Percentiles rank a stretch among this genome's conserved stretches.
Evolutionary conservation across 768 basidiomycete species (phyloP).

Genomic region (Mycena metata): DNA sequence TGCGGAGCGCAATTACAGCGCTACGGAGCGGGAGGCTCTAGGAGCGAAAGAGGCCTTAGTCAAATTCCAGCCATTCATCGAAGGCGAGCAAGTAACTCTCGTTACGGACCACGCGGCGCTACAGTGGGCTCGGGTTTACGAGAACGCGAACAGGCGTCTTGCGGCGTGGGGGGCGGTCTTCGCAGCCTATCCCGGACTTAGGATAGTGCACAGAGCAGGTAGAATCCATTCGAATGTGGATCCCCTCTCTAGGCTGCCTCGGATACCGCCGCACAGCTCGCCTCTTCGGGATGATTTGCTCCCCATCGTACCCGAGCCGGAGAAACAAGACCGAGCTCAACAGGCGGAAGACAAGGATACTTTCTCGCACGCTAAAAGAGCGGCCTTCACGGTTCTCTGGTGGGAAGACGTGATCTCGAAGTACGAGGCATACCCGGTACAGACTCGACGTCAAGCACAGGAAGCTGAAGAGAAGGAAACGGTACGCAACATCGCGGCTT

Average conservation of each 20-base stretch:
- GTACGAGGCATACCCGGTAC: too few species aligned
- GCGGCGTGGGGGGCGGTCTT: conserved; percentile 46
- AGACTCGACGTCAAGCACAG: too few species aligned
- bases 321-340: background rate
- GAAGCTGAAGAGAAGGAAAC: too few species aligned
- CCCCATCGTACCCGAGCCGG: background rate
- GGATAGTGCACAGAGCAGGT: conserved; percentile 19
- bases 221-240: conserved; percentile 43
- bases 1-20: too few species aligned
- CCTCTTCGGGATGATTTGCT: conserved; percentile 7
- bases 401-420: conserved; percentile 6
- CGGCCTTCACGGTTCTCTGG: conserved; percentile 6
- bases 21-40: too few species aligned
- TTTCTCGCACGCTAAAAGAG: background rate
- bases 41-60: too few species aligned
- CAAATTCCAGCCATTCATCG: too few species aligned
- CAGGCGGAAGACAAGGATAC: background rate
- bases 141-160: conserved; percentile 38
- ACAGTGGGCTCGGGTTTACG: conserved; percentile 27
- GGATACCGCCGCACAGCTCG: conserved; percentile 8
- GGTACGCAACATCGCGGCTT: too few species aligned
- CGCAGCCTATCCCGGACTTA: background rate
- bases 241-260: too few species aligned
- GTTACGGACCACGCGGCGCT: conserved; percentile 33
- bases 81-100: background rate